Evolutionary conservation across 1,139 yeast genomes (phyloP).

Genomic region (Taphrina wiesneri): DNA sequence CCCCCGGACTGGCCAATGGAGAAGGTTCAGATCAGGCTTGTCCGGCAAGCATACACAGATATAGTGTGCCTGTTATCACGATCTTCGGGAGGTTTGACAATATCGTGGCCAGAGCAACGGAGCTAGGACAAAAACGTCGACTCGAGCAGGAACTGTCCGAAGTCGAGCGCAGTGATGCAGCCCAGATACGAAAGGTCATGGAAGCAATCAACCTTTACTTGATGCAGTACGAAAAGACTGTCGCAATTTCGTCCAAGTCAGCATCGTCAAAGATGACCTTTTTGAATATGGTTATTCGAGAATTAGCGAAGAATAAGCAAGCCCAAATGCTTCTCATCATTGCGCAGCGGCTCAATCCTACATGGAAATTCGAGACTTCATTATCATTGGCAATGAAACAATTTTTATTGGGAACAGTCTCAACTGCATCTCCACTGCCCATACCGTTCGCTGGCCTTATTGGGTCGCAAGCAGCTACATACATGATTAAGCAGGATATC

Average conservation of each 20-base stretch:
- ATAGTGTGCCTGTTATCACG: constrained; percentile 23
- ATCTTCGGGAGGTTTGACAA: constrained; percentile 30
- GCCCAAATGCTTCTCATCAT: constrained; percentile 23
- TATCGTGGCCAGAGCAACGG: constrained; percentile 13
- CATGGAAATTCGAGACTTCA: constrained; percentile 23
- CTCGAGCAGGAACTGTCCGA: not conserved
- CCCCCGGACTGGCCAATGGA: not conserved
- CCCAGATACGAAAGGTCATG: constrained; percentile 12
- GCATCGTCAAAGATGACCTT: constrained; percentile 23
- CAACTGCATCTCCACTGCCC: constrained; percentile 20
- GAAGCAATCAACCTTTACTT: constrained; percentile 38
- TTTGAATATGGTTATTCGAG: constrained; percentile 5
- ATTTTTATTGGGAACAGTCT: constrained; percentile 20
- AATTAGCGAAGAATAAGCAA: not conserved
- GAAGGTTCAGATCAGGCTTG: not conserved
- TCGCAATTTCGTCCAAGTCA: constrained; percentile 9
- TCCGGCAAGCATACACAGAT: constrained; percentile 3
- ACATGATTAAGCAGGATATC: constrained; percentile 23
- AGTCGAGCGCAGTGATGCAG: constrained; percentile 7
- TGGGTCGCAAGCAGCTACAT: constrained; percentile 10
- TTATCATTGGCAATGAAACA: constrained; percentile 24
- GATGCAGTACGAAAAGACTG: constrained; percentile 7
- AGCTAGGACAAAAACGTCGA: constrained; percentile 13
- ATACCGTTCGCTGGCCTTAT: constrained; percentile 31
- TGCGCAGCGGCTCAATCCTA: constrained; percentile 25